Evolutionary conservation across 495 filamentous ascomycete genomes (phyloP).

Genomic region (Hypoxylon lienhwacheense): DNA sequence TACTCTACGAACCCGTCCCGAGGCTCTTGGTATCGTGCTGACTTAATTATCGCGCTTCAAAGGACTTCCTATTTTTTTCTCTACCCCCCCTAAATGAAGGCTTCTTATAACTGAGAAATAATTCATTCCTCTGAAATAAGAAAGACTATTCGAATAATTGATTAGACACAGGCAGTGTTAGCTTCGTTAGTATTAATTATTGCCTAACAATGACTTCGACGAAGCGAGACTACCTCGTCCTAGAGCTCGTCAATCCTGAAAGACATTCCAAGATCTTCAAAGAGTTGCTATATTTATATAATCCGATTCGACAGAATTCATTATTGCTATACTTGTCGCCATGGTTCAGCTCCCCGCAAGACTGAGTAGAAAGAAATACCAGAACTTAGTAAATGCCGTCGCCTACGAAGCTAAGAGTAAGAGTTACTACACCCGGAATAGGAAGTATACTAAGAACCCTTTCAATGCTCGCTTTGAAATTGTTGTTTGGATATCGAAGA

Average conservation of each 20-base stretch:
- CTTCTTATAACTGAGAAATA: no score
- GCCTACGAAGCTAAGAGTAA: neutral
- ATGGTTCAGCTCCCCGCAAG: neutral
- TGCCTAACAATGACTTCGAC: constrained; percentile 13
- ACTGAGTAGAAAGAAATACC: constrained; percentile 7
- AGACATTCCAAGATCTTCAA: neutral
- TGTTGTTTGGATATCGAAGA: constrained; percentile 19
- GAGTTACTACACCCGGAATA: constrained; percentile 24
- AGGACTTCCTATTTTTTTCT: no score
- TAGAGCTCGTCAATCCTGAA: constrained; percentile 11
- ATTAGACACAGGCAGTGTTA: no score
- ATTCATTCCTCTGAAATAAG: no score
- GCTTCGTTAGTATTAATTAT: neutral
- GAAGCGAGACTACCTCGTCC: constrained; percentile 13
- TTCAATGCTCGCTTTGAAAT: constrained; percentile 36
- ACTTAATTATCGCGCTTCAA: no score
- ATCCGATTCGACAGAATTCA: constrained; percentile 1
- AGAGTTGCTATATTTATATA: constrained; percentile 8
- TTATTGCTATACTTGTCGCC: constrained; percentile 1
- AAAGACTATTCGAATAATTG: no score
- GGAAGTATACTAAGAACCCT: constrained; percentile 21
- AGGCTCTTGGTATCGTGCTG: no score
- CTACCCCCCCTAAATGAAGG: no score
- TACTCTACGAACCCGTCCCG: no score
- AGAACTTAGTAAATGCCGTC: constrained; percentile 5